phyloP scores from a whole-genome alignment of 352 stramenopile genomes.

The Globisporangium apiculatum region DNA sequence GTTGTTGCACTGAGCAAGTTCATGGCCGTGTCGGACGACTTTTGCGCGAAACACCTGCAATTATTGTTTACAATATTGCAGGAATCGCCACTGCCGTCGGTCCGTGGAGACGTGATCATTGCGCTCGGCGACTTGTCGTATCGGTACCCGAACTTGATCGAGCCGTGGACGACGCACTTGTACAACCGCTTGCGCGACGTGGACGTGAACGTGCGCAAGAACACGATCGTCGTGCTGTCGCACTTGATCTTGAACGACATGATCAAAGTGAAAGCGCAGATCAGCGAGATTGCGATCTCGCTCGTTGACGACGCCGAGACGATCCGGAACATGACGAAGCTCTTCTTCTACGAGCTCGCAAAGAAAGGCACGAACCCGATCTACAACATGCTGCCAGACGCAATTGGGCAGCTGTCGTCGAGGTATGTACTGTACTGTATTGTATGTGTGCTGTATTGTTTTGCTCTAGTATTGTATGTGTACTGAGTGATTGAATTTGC shows the following conservation, averaged over 20 bases:
- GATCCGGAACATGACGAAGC: slow-evolving; percentile 91
- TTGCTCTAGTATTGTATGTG: background rate
- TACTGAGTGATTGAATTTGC: background rate
- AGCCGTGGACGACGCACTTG: slow-evolving; percentile 96
- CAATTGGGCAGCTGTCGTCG: slow-evolving; percentile 89
- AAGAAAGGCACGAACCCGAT: slow-evolving; percentile 96
- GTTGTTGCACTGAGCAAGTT: slow-evolving; percentile 97
- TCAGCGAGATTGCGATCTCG: slow-evolving; percentile 93
- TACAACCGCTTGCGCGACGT: slow-evolving; percentile 93
- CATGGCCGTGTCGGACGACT: slow-evolving; percentile 94
- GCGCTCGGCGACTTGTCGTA: slow-evolving; percentile 96
- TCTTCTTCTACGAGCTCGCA: slow-evolving; percentile 96
- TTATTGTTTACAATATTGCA: slow-evolving; percentile 93
- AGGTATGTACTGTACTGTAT: slow-evolving; percentile 25
- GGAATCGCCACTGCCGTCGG: slow-evolving; percentile 46
- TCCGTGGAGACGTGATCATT: slow-evolving; percentile 96
- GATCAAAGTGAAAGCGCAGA: slow-evolving; percentile 98
- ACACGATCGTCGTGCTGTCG: slow-evolving; percentile 97
- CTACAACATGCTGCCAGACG: slow-evolving; percentile 99
- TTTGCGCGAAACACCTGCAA: slow-evolving; percentile 94
- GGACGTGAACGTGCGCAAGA: slow-evolving; percentile 89
- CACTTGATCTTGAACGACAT: slow-evolving; percentile 99
- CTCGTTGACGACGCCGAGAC: slow-evolving; percentile 90
- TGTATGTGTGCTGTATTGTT: background rate
- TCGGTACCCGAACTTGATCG: slow-evolving; percentile 96